These are phyloP conservation scores for Naganishia sp. DNA, from an alignment of 1,284 basidiomycete species.

Conservation along the genomic window DNA sequence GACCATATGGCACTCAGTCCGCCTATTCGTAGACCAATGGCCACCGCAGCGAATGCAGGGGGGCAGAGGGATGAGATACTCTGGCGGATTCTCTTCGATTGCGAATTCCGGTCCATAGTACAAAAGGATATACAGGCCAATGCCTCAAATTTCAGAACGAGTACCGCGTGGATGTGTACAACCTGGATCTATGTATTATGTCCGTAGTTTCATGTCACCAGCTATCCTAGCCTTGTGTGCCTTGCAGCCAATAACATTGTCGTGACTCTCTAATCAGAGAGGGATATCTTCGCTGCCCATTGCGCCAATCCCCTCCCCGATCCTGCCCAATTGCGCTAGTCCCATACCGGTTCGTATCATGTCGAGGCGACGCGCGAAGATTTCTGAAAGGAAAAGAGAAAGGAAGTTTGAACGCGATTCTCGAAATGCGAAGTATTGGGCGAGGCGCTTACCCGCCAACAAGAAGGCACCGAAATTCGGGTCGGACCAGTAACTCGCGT, in stretches of 20 bases:
- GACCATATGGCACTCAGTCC: too few species aligned
- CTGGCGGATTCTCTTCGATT: too few species aligned
- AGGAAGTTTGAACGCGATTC: not conserved
- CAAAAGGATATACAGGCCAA: too few species aligned
- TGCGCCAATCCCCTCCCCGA: conserved; percentile 10
- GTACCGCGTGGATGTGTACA: too few species aligned
- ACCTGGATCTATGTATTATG: too few species aligned
- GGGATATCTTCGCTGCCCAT: conserved; percentile 18
- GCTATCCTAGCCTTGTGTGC: not conserved
- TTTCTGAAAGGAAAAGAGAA: conserved; percentile 42
- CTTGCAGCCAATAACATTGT: too few species aligned
- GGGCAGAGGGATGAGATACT: too few species aligned
- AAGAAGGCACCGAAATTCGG: conserved; percentile 52
- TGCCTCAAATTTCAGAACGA: too few species aligned
- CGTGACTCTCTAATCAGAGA: not conserved
- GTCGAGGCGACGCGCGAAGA: conserved; percentile 48
- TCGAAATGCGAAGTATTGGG: not conserved
- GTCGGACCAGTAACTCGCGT: conserved; percentile 52
- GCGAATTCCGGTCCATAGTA: too few species aligned
- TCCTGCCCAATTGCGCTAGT: conserved; percentile 16
- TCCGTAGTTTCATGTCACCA: too few species aligned
- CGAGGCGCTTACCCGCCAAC: conserved; percentile 26
- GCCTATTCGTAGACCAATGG: too few species aligned
- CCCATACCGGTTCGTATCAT: conserved; percentile 47
- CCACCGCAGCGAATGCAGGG: too few species aligned